Percentiles rank a stretch among this genome's conserved stretches.
Evolutionary conservation across 495 filamentous ascomycete species (phyloP).

Genomic region (Pseudomonodictys pantanalensis): DNA sequence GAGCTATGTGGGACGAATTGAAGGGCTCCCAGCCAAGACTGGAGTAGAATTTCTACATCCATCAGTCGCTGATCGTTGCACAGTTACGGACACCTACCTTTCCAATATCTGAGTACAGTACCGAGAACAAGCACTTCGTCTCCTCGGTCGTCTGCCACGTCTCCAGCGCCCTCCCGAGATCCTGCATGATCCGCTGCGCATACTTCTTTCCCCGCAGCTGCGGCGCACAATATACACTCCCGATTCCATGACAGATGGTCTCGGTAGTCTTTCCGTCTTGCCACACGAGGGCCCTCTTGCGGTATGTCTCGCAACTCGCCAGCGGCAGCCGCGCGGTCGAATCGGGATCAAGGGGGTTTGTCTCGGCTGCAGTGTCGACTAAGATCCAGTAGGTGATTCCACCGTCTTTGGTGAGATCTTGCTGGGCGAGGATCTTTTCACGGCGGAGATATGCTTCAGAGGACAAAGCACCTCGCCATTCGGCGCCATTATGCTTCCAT

Average conservation of each 20-base stretch:
- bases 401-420: constrained; percentile 66
- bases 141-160: constrained; percentile 50
- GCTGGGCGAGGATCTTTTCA: constrained; percentile 67
- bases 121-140: constrained; percentile 56
- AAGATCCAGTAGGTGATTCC: constrained; percentile 85
- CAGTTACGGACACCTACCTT: constrained; percentile 54
- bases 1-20: constrained; percentile 53
- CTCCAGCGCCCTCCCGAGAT: constrained; percentile 54
- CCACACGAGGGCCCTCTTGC: constrained; percentile 66
- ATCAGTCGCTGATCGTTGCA: not conserved
- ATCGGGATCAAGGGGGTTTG: constrained; percentile 22
- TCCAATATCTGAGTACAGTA: constrained; percentile 92
- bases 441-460: constrained; percentile 71
- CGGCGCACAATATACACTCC: constrained; percentile 78
- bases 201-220: constrained; percentile 74
- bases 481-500: constrained; percentile 64
- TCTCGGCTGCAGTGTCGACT: constrained; percentile 52
- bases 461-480: constrained; percentile 69
- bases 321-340: constrained; percentile 57
- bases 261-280: constrained; percentile 53
- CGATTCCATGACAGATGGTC: constrained; percentile 73
- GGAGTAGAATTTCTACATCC: constrained; percentile 67
- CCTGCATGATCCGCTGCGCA: constrained; percentile 66
- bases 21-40: constrained; percentile 76
- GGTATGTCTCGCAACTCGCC: constrained; percentile 77